These are phyloP conservation scores for Galeopsis tetrahit DNA, from an alignment of 257 asterid genomes.

Conservation along the genomic window DNA sequence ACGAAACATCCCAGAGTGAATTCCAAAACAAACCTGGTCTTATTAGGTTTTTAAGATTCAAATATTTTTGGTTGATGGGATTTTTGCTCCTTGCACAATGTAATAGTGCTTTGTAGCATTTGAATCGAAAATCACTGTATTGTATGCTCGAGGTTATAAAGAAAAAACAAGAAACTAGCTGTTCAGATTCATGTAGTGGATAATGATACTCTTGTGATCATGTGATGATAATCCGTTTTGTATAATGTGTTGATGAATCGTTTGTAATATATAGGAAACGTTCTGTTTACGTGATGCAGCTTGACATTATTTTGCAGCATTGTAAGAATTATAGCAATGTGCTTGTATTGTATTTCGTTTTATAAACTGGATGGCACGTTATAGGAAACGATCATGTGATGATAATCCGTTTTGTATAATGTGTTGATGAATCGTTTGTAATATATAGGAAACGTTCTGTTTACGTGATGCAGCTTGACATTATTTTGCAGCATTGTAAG, in stretches of 20 bases:
- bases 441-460: not conserved
- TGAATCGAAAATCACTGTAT: not conserved
- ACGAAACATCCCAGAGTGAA: too few species aligned
- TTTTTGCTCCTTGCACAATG: not conserved
- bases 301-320: constrained; percentile 21
- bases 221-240: not conserved
- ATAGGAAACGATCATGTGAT: too few species aligned
- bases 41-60: not conserved
- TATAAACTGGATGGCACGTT: constrained; percentile 49
- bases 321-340: constrained; percentile 13
- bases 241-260: not conserved
- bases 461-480: not conserved
- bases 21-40: too few species aligned
- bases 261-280: not conserved
- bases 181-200: not conserved
- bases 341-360: constrained; percentile 43
- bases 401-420: too few species aligned
- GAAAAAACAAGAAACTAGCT: not conserved
- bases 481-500: constrained; percentile 18
- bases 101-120: constrained; percentile 7
- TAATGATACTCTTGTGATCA: not conserved
- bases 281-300: not conserved
- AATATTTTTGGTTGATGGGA: not conserved
- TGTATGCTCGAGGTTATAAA: constrained; percentile 2
- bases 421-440: not conserved